phyloP scores from a whole-genome alignment of 495 filamentous ascomycete genomes.

The Trichoderma virens region DNA sequence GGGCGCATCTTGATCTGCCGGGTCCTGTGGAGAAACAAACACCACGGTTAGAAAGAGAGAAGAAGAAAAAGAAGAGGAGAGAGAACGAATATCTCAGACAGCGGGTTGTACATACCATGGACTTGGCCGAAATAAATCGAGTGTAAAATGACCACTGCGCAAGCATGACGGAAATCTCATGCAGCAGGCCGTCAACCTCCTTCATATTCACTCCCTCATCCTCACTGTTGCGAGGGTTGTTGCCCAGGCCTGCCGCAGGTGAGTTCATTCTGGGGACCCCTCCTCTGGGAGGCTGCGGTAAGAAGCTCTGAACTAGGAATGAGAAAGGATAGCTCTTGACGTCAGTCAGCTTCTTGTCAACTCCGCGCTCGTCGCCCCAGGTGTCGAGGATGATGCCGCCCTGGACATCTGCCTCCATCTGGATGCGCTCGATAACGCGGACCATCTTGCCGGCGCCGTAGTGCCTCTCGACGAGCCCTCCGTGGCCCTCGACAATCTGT shows the following conservation, averaged over 20 bases:
- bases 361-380: constrained; percentile 79
- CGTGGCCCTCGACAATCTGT: constrained; percentile 87
- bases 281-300: constrained; percentile 53
- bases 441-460: constrained; percentile 90
- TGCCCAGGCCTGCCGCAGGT: constrained; percentile 51
- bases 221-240: constrained; percentile 49
- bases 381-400: constrained; percentile 96
- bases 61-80: constrained; percentile 17
- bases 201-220: constrained; percentile 95
- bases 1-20: constrained; percentile 37
- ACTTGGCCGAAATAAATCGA: constrained; percentile 80
- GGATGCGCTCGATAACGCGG: constrained; percentile 88
- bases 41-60: constrained; percentile 14
- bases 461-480: constrained; percentile 81
- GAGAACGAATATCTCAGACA: too few relatives aligned
- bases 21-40: constrained; percentile 34
- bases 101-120: constrained; percentile 47
- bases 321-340: constrained; percentile 96
- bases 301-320: constrained; percentile 90
- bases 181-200: constrained; percentile 79
- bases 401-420: constrained; percentile 91
- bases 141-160: constrained; percentile 89
- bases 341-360: constrained; percentile 83
- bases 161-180: constrained; percentile 84
- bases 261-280: constrained; percentile 50